Percentiles rank a stretch among this genome's conserved stretches.
These are phyloP conservation scores for Copromyces sp. DNA, from an alignment of 495 filamentous ascomycete species.

Conservation along the genomic window DNA sequence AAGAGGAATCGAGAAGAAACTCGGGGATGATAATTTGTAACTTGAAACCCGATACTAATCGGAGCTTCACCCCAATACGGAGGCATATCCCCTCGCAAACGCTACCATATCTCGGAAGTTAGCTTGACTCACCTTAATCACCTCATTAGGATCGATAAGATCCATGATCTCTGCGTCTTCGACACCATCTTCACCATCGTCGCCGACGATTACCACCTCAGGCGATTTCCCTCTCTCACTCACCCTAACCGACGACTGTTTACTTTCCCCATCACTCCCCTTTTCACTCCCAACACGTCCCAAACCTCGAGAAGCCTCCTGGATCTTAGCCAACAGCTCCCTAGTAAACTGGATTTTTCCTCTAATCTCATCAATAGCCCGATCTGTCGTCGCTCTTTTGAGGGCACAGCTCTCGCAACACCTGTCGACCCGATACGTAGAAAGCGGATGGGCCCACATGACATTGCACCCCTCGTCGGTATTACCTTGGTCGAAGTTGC, in stretches of 20 bases:
- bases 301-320: background rate
- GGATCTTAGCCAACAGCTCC: constrained; percentile 1
- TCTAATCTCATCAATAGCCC: constrained; percentile 1
- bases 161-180: background rate
- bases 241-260: background rate
- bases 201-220: background rate
- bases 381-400: background rate
- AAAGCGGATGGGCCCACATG: constrained; percentile 15
- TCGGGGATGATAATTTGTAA: background rate
- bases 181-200: background rate
- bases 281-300: background rate
- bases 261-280: background rate
- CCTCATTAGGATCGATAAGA: background rate
- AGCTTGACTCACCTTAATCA: background rate
- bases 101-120: background rate
- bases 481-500: constrained; percentile 8
- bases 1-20: background rate
- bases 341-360: constrained; percentile 1
- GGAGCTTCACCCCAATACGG: background rate
- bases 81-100: background rate
- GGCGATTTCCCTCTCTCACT: background rate
- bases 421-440: constrained; percentile 6
- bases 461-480: constrained; percentile 10
- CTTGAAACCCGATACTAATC: background rate
- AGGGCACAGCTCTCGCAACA: constrained; percentile 11